Percentiles rank a stretch among this genome's conserved stretches.
Evolutionary conservation across 1,139 yeast genomes (phyloP).

Genomic region (Saccharomyces hybrid): DNA sequence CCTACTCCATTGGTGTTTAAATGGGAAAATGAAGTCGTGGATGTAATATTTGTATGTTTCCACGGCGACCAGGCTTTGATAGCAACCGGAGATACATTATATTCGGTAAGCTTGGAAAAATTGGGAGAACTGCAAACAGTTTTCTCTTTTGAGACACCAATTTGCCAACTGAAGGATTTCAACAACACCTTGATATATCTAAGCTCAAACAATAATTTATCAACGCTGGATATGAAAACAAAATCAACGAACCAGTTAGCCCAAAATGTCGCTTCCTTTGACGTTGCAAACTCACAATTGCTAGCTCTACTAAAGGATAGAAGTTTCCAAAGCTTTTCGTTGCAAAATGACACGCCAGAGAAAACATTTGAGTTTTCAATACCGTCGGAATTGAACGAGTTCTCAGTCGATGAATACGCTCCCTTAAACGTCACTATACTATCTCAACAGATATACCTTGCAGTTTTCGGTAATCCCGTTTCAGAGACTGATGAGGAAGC

Average conservation of each 20-base stretch:
- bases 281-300: conserved; percentile 8
- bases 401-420: conserved; percentile 13
- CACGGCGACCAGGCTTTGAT: not conserved
- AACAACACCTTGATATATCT: conserved; percentile 6
- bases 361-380: conserved; percentile 3
- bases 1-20: not conserved
- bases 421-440: conserved; percentile 16
- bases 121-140: not conserved
- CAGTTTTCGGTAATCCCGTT: conserved; percentile 20
- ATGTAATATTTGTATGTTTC: conserved; percentile 8
- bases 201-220: conserved; percentile 5
- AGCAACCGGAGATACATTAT: not conserved
- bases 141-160: not conserved
- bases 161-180: not conserved
- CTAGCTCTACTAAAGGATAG: conserved; percentile 8
- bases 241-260: not conserved
- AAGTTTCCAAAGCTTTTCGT: conserved; percentile 2
- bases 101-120: not conserved
- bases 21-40: conserved; percentile 2
- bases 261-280: conserved; percentile 14
- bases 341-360: not conserved
- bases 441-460: conserved; percentile 12
- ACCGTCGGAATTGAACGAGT: conserved; percentile 16
- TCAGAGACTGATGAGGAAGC: conserved; percentile 19
- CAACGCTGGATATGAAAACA: not conserved